These are phyloP conservation scores for Claviceps sp. DNA, from an alignment of 2,329 filamentous ascomycete species.

Conservation along the genomic window DNA sequence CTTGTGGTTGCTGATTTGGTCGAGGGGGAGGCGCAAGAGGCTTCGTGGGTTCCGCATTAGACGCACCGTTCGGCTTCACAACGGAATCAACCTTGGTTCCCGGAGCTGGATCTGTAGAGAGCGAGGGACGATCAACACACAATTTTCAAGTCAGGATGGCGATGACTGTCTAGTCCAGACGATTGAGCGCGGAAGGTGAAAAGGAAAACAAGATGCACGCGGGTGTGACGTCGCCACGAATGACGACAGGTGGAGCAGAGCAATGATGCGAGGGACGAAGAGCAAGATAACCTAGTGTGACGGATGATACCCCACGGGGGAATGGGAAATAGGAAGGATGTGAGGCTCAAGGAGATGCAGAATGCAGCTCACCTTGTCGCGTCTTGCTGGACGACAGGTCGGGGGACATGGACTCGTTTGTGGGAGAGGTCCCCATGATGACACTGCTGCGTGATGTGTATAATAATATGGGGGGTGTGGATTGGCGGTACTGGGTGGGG, in stretches of 20 bases:
- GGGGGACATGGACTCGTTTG: slow-evolving; percentile 33
- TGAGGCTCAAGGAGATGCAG: slow-evolving; percentile 7
- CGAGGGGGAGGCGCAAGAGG: slow-evolving; percentile 60
- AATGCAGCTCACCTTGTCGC: slow-evolving; percentile 28
- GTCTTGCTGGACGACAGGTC: slow-evolving; percentile 30
- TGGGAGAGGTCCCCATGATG: slow-evolving; percentile 35
- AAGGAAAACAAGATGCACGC: not conserved
- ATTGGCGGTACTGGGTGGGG: slow-evolving; percentile 5
- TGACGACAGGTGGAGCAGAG: slow-evolving; percentile 3
- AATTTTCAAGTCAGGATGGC: slow-evolving; percentile 10
- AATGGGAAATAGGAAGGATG: not conserved
- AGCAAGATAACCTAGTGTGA: not conserved
- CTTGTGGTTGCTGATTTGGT: slow-evolving; percentile 34
- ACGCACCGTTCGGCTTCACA: slow-evolving; percentile 34
- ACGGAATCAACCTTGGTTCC: slow-evolving; percentile 33
- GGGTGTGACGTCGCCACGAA: not conserved
- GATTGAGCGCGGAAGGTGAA: not conserved
- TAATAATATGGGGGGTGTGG: slow-evolving; percentile 12
- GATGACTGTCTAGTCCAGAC: not conserved
- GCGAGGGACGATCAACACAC: slow-evolving; percentile 5
- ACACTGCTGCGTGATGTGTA: slow-evolving; percentile 30
- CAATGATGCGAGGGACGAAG: slow-evolving; percentile 1
- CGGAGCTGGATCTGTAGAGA: slow-evolving; percentile 24
- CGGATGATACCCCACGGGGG: not conserved
- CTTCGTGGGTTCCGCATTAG: slow-evolving; percentile 47